These are phyloP conservation scores for Manihot esculenta DNA, from an alignment of 441 rosid genomes.

Conservation along the genomic window DNA sequence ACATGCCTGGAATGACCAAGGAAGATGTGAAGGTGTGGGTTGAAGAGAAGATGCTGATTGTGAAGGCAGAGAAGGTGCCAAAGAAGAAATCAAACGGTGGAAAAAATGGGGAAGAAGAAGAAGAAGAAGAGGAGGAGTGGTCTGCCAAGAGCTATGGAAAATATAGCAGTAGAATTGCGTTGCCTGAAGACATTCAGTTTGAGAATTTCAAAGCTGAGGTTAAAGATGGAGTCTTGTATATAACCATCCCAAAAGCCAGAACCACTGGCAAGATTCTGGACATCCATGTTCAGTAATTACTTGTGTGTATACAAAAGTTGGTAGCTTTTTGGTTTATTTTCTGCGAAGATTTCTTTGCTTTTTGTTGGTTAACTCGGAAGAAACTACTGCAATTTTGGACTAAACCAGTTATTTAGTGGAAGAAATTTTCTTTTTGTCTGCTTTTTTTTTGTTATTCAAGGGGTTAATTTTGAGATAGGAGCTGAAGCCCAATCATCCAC, in stretches of 20 bases:
- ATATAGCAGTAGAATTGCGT: constrained; percentile 49
- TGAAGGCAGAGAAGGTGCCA: constrained; percentile 50
- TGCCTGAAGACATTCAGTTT: constrained; percentile 58
- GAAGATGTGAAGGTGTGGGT: constrained; percentile 62
- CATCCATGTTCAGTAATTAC: constrained; percentile 41
- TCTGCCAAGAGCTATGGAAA: constrained; percentile 56
- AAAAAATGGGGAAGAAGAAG: constrained; percentile 17
- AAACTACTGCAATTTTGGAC: too few relatives aligned
- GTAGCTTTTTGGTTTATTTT: too few relatives aligned
- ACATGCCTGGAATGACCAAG: constrained; percentile 70
- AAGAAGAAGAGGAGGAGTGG: constrained; percentile 51
- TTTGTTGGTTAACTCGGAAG: neutral
- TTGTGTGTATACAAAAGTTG: neutral
- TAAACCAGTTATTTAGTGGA: too few relatives aligned
- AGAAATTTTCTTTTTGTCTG: too few relatives aligned
- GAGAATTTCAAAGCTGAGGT: constrained; percentile 67
- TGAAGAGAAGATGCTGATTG: constrained; percentile 57
- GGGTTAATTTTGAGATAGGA: too few relatives aligned
- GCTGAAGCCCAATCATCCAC: too few relatives aligned
- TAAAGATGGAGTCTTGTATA: constrained; percentile 58
- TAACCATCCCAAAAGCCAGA: constrained; percentile 49
- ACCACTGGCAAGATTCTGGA: constrained; percentile 34
- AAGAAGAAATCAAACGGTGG: constrained; percentile 9
- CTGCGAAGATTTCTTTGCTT: too few relatives aligned
- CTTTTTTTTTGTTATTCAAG: too few relatives aligned